Percentiles rank a stretch among this genome's conserved stretches.
Conservation (phyloP, 2,329 filamentous ascomycete genomes). For the Botryosphaeria dothidea region DNA sequence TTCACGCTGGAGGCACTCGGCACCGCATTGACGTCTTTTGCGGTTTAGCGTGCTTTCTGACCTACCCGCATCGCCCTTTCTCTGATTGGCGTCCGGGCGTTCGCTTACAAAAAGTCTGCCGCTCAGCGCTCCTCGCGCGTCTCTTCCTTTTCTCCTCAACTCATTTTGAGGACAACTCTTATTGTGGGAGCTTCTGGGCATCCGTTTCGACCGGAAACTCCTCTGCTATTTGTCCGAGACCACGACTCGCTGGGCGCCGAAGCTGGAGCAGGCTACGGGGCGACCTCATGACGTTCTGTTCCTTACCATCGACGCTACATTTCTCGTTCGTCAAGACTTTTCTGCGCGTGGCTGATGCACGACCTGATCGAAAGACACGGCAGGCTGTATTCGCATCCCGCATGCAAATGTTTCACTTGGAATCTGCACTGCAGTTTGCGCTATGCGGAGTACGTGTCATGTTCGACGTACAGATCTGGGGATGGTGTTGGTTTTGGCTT, state of each 20-base stretch:
- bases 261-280: constrained; percentile 65
- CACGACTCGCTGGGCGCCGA: constrained; percentile 56
- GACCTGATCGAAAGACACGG: not conserved
- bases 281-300: constrained; percentile 59
- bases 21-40: constrained; percentile 16
- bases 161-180: constrained; percentile 63
- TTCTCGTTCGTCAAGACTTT: not conserved
- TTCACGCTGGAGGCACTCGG: constrained; percentile 6
- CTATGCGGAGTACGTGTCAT: no score
- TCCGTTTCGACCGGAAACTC: constrained; percentile 50
- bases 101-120: constrained; percentile 19
- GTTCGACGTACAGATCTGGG: no score
- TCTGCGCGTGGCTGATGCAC: not conserved
- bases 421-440: no score
- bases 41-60: constrained; percentile 2
- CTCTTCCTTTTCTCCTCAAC: constrained; percentile 43
- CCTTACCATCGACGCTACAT: constrained; percentile 69
- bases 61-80: not conserved
- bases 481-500: no score
- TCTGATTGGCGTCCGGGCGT: constrained; percentile 18
- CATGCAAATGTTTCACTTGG: no score
- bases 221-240: constrained; percentile 67
- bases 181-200: constrained; percentile 62
- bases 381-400: no score
- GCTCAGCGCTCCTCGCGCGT: not conserved